Base-by-base conservation (phyloP, 768 basidiomycete species). In the Tricholoma matsutake region DNA sequence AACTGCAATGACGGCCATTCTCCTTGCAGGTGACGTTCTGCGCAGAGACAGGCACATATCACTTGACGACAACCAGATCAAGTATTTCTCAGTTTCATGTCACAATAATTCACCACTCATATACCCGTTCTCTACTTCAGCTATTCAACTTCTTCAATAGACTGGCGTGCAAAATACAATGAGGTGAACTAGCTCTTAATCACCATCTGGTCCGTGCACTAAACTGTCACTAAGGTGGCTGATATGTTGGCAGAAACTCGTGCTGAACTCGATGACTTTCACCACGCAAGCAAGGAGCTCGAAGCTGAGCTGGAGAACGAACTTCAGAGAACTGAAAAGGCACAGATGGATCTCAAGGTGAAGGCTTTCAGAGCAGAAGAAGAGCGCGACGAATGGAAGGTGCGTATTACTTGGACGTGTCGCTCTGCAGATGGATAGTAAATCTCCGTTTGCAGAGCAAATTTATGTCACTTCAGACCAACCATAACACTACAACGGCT, bases 331-430 rank as follows among this genome's bases (percentile, higher is more conserved):
- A 91, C 93, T 41, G 92, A 96, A 77, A 90, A 87, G 73, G 81
- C 89, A 1, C 91, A 94, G 71, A 85, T 87, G 71, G 92, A 93
- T 22, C 82, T 92, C 34, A 86, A 81, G 76, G 80, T 85, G 66
- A 92, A 88, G 74, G 86, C 84, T 29, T 79, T 83, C 32, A 85
- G 81, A 67, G 82, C 89, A 53, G 90, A 92, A 69, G 73, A 74
- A 39, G 94, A 94, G 71, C 82, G 87, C 64, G 94, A 96, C 63
- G 89, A 94, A 31, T 96, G 95, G 95, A 96, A 96, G 88, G 94
- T 94, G 60, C 57, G 84, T 75, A 43, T 22, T 18, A 6, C 18
- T 22, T 61, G 39, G 53, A 32, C 29, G 41, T 52, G 37, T 25
- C 56, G 45, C 34, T 35, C 25, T 59, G 22, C 25, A 37, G 18